Conservation (phyloP, 1,284 basidiomycete genomes). For the Abortiporus biennis region DNA sequence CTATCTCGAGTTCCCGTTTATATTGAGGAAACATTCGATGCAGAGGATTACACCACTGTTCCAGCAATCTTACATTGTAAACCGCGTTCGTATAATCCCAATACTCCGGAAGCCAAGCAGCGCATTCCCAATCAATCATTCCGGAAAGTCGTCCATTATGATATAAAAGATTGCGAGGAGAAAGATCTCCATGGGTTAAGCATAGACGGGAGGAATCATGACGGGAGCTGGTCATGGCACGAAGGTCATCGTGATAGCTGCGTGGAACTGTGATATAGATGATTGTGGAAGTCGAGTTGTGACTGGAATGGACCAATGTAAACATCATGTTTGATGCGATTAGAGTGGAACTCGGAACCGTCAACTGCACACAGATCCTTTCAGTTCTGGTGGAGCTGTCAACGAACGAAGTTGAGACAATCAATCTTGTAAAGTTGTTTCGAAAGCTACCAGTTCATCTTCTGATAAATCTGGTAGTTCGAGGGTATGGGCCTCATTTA, state of each 20-base stretch:
- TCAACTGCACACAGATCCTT: too few species aligned
- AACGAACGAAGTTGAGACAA: slow-evolving; percentile 8
- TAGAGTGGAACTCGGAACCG: neutral
- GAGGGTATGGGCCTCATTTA: too few species aligned
- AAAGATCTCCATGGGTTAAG: slow-evolving; percentile 10
- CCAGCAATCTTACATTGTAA: neutral
- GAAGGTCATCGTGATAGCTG: neutral
- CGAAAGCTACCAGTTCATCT: slow-evolving; percentile 1
- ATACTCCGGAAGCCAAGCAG: slow-evolving; percentile 10
- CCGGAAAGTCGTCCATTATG: slow-evolving; percentile 7
- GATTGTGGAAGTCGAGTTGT: slow-evolving; percentile 1
- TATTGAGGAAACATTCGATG: neutral
- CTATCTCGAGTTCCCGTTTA: neutral
- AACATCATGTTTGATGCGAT: slow-evolving; percentile 1
- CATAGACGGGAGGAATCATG: slow-evolving; percentile 1
- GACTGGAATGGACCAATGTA: slow-evolving; percentile 6
- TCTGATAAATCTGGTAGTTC: neutral
- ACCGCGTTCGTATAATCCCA: slow-evolving; percentile 10
- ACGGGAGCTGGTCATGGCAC: neutral
- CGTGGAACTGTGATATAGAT: neutral
- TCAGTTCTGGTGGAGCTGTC: slow-evolving; percentile 10
- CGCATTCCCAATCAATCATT: slow-evolving; percentile 12
- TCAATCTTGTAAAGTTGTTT: slow-evolving; percentile 3
- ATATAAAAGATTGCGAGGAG: slow-evolving; percentile 7
- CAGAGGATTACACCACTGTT: neutral